phyloP scores from a whole-genome alignment of 192 early-diverging fungal genomes.

The Coemansia sp. region DNA sequence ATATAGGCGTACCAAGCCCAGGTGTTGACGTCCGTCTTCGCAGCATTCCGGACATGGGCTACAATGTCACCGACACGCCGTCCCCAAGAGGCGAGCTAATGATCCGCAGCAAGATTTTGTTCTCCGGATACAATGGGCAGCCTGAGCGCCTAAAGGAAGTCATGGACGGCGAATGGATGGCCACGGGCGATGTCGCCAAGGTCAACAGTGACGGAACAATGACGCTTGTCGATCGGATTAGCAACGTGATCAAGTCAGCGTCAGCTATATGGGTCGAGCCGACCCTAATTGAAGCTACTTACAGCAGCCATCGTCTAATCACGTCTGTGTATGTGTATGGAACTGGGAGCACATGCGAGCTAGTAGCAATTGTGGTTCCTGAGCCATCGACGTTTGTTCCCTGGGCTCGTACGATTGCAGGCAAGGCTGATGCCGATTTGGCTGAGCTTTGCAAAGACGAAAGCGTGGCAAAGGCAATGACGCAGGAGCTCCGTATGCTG shows the following conservation, averaged over 20 bases:
- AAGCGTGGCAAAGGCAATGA: neutral
- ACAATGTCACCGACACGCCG: slow-evolving; percentile 69
- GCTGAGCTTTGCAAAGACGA: neutral
- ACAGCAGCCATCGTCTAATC: slow-evolving; percentile 43
- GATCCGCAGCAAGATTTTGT: slow-evolving; percentile 67
- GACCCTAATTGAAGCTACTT: slow-evolving; percentile 84
- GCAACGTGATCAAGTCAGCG: slow-evolving; percentile 73
- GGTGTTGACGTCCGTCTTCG: slow-evolving; percentile 77
- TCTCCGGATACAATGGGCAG: slow-evolving; percentile 74
- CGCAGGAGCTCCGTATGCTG: neutral
- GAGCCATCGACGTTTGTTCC: slow-evolving; percentile 50
- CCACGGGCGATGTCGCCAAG: slow-evolving; percentile 75
- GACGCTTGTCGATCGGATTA: slow-evolving; percentile 70
- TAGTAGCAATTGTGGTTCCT: slow-evolving; percentile 51
- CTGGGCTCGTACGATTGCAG: slow-evolving; percentile 24
- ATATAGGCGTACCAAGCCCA: slow-evolving; percentile 59
- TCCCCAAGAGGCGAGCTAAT: slow-evolving; percentile 82
- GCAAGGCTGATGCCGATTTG: neutral
- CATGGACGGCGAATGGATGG: slow-evolving; percentile 73
- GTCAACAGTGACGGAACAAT: slow-evolving; percentile 63
- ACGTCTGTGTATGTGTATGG: slow-evolving; percentile 58
- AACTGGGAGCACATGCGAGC: slow-evolving; percentile 45
- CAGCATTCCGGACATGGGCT: slow-evolving; percentile 79
- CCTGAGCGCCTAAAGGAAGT: slow-evolving; percentile 66
- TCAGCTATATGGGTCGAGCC: slow-evolving; percentile 85